Base-by-base conservation (phyloP, 805 yeast species). In the Starmerella etchellsii region DNA sequence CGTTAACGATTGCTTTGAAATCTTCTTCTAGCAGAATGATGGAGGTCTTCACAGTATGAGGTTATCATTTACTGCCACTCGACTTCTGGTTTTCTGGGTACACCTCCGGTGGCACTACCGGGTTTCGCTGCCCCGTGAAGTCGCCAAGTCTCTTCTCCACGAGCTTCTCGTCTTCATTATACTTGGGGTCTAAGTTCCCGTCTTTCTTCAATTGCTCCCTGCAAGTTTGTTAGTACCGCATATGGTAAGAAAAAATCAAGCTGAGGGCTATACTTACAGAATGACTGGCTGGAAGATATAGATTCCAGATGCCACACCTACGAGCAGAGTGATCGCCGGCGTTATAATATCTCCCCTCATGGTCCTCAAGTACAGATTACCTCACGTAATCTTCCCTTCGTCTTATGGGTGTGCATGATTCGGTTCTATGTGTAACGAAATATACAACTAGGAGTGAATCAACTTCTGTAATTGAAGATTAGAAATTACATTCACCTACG, bases 161-260 rank as follows among this genome's bases (percentile, higher is more conserved):
- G 10, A 39, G 36, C 31, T 39, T 19, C 11, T 43, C 50, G 23
- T 51, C 54, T 22, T 33, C 36, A n/a, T 40, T 40, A 34, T 46
- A 53, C 34, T 52, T 41, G 16, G 57, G 54, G 25, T 52, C 48
- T 31, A 54, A 51, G 28, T 49, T 50, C 15, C 50, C 50, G 42
- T 53, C 57, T 30, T 46, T 47, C 28, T 52, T 44, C 26, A 55
- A 51, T 35, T 53, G 56, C 40, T 54, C 55, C 13, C 57, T 54
- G 36, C 10, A 26, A 15, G 3, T 9, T 2, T 4, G 39, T 34
- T 39, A 39, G 42, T 26, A 22, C 16, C 11, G n/a, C 15, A 3
- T 19, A n/a, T 18, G 31, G 1, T 19, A 3, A 11, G 3, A 13
- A 15, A 8, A 11, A 18, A n/a, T 25, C 9, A 10, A 10, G 27